Conservation (phyloP, 768 basidiomycete genomes). For the Hygrophorus russula region DNA sequence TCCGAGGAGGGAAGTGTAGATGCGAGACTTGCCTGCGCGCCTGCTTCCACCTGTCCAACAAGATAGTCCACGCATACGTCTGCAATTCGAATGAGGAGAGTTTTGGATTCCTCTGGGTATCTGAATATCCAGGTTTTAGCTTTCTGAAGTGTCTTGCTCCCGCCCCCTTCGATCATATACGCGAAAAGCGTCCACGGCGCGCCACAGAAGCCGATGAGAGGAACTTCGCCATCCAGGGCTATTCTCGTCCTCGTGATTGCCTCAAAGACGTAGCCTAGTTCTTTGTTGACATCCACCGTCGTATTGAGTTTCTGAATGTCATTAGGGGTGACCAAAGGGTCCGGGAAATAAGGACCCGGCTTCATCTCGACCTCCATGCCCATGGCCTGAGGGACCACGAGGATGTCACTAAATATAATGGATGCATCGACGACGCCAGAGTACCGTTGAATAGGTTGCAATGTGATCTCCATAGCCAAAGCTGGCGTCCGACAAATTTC, state of each 20-base stretch:
- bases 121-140: conserved; percentile 92
- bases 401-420: conserved; percentile 98
- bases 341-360: conserved; percentile 81
- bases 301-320: conserved; percentile 53
- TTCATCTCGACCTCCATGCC: conserved; percentile 95
- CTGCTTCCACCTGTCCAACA: conserved; percentile 88
- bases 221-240: conserved; percentile 77
- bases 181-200: conserved; percentile 98
- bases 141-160: conserved; percentile 82
- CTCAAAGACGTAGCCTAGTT: conserved; percentile 85
- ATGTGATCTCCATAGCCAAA: conserved; percentile 79
- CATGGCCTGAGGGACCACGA: conserved; percentile 96
- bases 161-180: conserved; percentile 98
- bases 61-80: conserved; percentile 83
- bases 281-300: conserved; percentile 68
- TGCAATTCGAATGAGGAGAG: conserved; percentile 70
- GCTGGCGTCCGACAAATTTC: conserved; percentile 89
- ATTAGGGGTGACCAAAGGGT: conserved; percentile 67
- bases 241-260: conserved; percentile 82
- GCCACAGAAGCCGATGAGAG: conserved; percentile 94
- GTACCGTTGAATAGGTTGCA: conserved; percentile 90
- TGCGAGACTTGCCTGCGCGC: conserved; percentile 69
- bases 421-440: conserved; percentile 82
- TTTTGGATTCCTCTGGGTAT: conserved; percentile 75
- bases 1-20: not conserved